phyloP scores from a whole-genome alignment of 1,284 basidiomycete species.

The Cutaneotrichosporon mucoides region DNA sequence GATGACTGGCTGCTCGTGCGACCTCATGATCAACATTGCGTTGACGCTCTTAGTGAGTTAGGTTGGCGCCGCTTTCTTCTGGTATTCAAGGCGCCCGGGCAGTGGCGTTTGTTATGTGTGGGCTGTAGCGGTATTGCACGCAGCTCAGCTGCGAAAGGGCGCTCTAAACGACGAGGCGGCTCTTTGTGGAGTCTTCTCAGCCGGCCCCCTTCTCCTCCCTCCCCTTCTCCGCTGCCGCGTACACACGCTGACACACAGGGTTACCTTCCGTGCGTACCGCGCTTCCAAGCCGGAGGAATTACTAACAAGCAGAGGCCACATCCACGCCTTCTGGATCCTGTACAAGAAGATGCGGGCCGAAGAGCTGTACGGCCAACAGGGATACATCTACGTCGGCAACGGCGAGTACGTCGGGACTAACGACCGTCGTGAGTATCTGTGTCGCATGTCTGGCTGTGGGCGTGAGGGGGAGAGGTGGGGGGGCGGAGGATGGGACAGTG shows the following conservation, averaged over 20 bases:
- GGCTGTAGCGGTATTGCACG: no score
- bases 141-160: no score
- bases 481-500: neutral
- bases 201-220: neutral
- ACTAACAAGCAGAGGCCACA: slow-evolving; percentile 40
- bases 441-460: no score
- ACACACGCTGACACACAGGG: slow-evolving; percentile 18
- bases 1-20: slow-evolving; percentile 71
- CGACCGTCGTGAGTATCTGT: neutral
- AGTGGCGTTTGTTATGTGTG: no score
- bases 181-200: no score
- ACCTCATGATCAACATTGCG: slow-evolving; percentile 71
- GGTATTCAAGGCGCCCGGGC: no score
- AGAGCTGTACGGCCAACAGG: slow-evolving; percentile 64
- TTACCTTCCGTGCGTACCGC: slow-evolving; percentile 23
- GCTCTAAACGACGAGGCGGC: no score
- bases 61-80: neutral
- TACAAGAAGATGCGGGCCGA: slow-evolving; percentile 62
- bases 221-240: neutral
- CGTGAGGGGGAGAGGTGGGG: neutral
- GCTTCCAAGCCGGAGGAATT: neutral
- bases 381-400: slow-evolving; percentile 54
- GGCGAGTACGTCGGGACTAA: slow-evolving; percentile 36
- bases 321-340: slow-evolving; percentile 54
- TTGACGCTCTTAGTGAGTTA: slow-evolving; percentile 24